These are phyloP conservation scores for Tolypocladium inflatum DNA, from an alignment of 2,329 filamentous ascomycete genomes.

Conservation along the genomic window DNA sequence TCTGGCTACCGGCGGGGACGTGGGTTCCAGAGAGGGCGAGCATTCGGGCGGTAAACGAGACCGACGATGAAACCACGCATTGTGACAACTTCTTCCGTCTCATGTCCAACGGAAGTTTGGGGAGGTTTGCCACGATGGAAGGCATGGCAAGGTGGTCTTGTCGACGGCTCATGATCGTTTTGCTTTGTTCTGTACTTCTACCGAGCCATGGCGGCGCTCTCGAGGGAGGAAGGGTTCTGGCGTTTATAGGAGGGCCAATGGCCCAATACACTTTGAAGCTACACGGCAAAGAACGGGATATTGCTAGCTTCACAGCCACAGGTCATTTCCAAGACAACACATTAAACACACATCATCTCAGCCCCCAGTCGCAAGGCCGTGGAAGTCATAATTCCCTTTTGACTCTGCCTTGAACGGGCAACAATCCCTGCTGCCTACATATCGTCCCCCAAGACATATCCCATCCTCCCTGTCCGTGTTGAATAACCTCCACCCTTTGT, in stretches of 20 bases:
- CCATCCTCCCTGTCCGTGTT: neutral
- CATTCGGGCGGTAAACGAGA: neutral
- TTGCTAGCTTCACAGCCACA: neutral
- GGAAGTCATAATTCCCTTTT: neutral
- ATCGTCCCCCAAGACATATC: neutral
- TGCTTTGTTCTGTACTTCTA: neutral
- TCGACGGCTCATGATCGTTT: neutral
- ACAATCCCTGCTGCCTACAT: neutral
- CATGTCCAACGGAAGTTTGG: neutral
- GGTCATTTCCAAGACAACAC: neutral
- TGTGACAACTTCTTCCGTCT: neutral
- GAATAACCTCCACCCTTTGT: neutral
- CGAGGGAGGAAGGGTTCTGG: neutral
- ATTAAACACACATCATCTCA: neutral
- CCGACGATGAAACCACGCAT: too few species aligned
- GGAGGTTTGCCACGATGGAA: neutral
- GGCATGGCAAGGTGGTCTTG: neutral
- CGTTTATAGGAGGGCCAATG: neutral
- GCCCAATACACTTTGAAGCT: neutral
- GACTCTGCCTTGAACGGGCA: neutral
- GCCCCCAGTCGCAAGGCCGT: neutral
- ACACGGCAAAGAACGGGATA: neutral
- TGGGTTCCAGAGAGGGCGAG: conserved; percentile 11
- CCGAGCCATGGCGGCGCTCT: neutral
- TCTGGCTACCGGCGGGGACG: conserved; percentile 16